Conservation (phyloP, 1,284 basidiomycete species). For the Ceratobasidium sp. region DNA sequence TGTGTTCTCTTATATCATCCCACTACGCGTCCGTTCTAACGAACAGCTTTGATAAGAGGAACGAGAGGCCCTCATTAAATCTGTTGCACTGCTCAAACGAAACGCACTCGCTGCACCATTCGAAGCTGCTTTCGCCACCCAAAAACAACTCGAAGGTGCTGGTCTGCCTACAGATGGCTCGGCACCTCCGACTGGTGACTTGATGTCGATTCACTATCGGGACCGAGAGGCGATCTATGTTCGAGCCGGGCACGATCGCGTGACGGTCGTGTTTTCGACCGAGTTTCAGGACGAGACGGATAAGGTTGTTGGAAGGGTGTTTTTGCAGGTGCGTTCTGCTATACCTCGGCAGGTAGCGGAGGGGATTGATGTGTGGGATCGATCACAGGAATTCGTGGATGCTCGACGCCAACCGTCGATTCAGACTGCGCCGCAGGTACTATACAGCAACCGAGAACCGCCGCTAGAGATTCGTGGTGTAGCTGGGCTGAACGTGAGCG, state of each 20-base stretch:
- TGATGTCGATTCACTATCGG: constrained; percentile 94
- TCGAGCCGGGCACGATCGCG: constrained; percentile 90
- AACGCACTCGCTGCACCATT: constrained; percentile 96
- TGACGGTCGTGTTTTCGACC: constrained; percentile 98
- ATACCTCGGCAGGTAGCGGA: neutral
- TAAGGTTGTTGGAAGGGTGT: constrained; percentile 95
- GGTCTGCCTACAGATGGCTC: constrained; percentile 59
- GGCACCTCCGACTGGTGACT: constrained; percentile 66
- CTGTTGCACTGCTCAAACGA: constrained; percentile 88
- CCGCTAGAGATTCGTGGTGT: constrained; percentile 94
- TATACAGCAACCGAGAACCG: constrained; percentile 95
- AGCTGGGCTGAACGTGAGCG: constrained; percentile 79
- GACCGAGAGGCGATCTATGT: constrained; percentile 98
- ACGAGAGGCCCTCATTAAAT: constrained; percentile 79
- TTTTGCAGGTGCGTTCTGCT: constrained; percentile 78
- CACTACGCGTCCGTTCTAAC: constrained; percentile 1
- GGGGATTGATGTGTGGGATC: neutral
- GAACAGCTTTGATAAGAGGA: constrained; percentile 63
- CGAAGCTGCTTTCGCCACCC: constrained; percentile 86
- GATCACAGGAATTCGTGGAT: constrained; percentile 92
- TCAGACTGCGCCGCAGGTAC: constrained; percentile 96
- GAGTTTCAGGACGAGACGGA: constrained; percentile 98
- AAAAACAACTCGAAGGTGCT: constrained; percentile 79
- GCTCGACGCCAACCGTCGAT: constrained; percentile 91
- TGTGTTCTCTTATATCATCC: constrained; percentile 54